Conservation (phyloP, 768 basidiomycete genomes). For the Termitomyces bulborhizus region DNA sequence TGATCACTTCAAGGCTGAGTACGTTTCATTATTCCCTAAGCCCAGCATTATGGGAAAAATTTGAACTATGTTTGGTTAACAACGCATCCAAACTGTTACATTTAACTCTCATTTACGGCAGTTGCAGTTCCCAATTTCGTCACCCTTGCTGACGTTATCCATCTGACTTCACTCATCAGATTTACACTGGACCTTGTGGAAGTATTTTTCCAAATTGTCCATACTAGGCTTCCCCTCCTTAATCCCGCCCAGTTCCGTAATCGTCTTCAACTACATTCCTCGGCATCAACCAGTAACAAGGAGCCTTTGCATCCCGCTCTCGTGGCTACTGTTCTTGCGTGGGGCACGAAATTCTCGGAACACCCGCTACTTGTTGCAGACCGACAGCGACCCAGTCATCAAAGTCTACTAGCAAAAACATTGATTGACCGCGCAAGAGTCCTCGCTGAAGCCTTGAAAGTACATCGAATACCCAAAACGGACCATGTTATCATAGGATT, state of each 20-base stretch:
- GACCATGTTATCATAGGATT: slow-evolving; percentile 82
- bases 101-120: slow-evolving; percentile 19
- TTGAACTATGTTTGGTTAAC: slow-evolving; percentile 10
- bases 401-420: slow-evolving; percentile 72
- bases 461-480: slow-evolving; percentile 70
- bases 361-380: slow-evolving; percentile 80
- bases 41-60: slow-evolving; percentile 20
- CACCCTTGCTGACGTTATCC: slow-evolving; percentile 11
- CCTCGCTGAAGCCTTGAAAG: slow-evolving; percentile 81
- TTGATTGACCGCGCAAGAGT: slow-evolving; percentile 79
- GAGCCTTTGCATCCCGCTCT: slow-evolving; percentile 63
- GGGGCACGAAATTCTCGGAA: slow-evolving; percentile 93
- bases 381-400: slow-evolving; percentile 59
- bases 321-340: slow-evolving; percentile 82
- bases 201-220: slow-evolving; percentile 91
- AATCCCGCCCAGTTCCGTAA: slow-evolving; percentile 78
- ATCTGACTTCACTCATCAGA: slow-evolving; percentile 33
- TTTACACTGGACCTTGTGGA: slow-evolving; percentile 91
- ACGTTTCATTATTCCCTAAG: slow-evolving; percentile 35
- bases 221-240: slow-evolving; percentile 82
- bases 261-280: slow-evolving; percentile 47
- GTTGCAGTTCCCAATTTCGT: slow-evolving; percentile 8
- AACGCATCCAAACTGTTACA: slow-evolving; percentile 9
- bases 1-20: slow-evolving; percentile 79
- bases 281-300: slow-evolving; percentile 26